Evolutionary conservation across 2,329 filamentous ascomycete genomes (phyloP).

Genomic region (Dryadomyces sulphureus): DNA sequence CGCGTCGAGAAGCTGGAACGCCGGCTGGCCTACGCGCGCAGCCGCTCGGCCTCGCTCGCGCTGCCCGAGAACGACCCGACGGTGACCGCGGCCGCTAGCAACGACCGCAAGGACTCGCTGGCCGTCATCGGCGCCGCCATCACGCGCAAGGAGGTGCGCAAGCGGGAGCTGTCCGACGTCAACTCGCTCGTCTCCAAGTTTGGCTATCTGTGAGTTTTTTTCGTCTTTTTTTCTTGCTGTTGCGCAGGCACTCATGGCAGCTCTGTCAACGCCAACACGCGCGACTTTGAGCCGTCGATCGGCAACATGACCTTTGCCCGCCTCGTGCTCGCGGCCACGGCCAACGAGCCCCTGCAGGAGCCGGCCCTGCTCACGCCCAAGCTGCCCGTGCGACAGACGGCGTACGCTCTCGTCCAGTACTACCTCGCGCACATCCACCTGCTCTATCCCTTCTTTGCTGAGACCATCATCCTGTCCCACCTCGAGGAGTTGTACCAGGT

Average conservation of each 20-base stretch:
- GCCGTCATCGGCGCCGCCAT: slow-evolving; percentile 47
- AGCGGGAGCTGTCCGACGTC: slow-evolving; percentile 68
- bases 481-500: slow-evolving; percentile 66
- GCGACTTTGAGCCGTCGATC: slow-evolving; percentile 82
- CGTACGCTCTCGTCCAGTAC: slow-evolving; percentile 58
- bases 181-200: slow-evolving; percentile 90
- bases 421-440: slow-evolving; percentile 74
- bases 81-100: slow-evolving; percentile 9
- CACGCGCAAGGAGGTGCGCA: slow-evolving; percentile 47
- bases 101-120: slow-evolving; percentile 48
- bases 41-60: slow-evolving; percentile 55
- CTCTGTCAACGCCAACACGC: slow-evolving; percentile 84
- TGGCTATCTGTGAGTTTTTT: slow-evolving; percentile 57
- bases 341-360: slow-evolving; percentile 55
- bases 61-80: slow-evolving; percentile 44
- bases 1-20: slow-evolving; percentile 79
- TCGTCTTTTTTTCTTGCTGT: not conserved
- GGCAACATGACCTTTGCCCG: slow-evolving; percentile 87
- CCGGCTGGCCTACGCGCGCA: slow-evolving; percentile 54
- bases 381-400: slow-evolving; percentile 58
- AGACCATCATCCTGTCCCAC: slow-evolving; percentile 61
- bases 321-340: slow-evolving; percentile 69
- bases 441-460: slow-evolving; percentile 69
- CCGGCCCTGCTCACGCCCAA: slow-evolving; percentile 31
- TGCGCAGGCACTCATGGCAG: slow-evolving; percentile 25